Base-by-base conservation (phyloP, 257 asterid genomes). In the Nicotiana sylvestris region DNA sequence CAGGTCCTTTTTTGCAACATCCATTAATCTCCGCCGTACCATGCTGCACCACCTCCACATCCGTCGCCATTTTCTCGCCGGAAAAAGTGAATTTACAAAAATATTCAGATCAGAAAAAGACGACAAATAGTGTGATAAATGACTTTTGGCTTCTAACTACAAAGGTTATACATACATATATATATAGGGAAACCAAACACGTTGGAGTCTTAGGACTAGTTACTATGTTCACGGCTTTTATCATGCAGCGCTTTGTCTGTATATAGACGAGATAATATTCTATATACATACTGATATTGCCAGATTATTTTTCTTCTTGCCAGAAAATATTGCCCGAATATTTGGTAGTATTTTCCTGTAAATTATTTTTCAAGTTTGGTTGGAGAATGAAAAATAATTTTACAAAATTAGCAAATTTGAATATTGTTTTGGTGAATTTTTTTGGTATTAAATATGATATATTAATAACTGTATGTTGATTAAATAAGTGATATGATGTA, bases 1-100 rank as follows among this genome's bases (percentile, higher is more conserved):
- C 99, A 0, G 99, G 99, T 5, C 99, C 99, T 82, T 82, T 89
- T 81, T 86, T 84, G 61, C 93, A 88, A 89, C 98, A 96, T 17
- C 86, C 87, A 27, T 60, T 89, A 56, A 67, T 82, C 25, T 9
- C 85, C 83, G 85, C 94, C 18, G 81, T 68, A 55, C 91, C 90
- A 67, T 90, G 95, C 72, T 90, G 84, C 88, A 85, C 70, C 81
- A 83, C 93, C 78, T 57, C 92, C 82, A 37, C 78, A 83, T 89
- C 97, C 32, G 91, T 88, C 1, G 97, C 97, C 98, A 93, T 92
- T 80, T 78, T 65, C 72, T 67, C 72, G 53, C 49, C 66, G 49
- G 53, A 49, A 57, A 39, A 6, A 21, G 43, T 46, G 58, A 74
- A 53, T 13, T 3, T 53, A 53, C 58, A 53, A 53, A 13, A 74